These are phyloP conservation scores for Basidiobolus meristosporus DNA, from an alignment of 371 early-diverging fungal species.

Conservation along the genomic window DNA sequence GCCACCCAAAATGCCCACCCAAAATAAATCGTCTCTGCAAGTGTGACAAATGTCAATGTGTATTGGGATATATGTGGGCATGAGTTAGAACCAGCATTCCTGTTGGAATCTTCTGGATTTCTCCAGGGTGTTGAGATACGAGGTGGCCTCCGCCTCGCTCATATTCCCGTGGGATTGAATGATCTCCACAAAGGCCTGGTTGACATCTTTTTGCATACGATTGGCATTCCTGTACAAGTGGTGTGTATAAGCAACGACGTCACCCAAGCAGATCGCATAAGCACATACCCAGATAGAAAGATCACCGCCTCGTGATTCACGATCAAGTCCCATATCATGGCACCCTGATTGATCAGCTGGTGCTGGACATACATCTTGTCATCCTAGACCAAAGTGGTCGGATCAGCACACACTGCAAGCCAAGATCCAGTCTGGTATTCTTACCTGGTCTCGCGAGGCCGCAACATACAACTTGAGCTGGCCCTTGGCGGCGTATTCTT, in stretches of 20 bases:
- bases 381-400: slow-evolving; percentile 10
- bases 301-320: slow-evolving; percentile 26
- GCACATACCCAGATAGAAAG: slow-evolving; percentile 53
- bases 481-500: slow-evolving; percentile 18
- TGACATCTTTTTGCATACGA: slow-evolving; percentile 68
- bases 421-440: neutral
- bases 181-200: slow-evolving; percentile 42
- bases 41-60: too few species aligned
- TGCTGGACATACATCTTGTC: slow-evolving; percentile 50
- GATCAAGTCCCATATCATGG: slow-evolving; percentile 41
- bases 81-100: slow-evolving; percentile 90
- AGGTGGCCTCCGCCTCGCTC: slow-evolving; percentile 30
- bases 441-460: slow-evolving; percentile 54
- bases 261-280: slow-evolving; percentile 9
- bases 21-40: too few species aligned
- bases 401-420: neutral
- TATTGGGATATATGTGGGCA: too few species aligned
- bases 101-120: slow-evolving; percentile 59
- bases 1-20: too few species aligned
- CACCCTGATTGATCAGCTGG: slow-evolving; percentile 28
- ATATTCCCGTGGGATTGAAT: slow-evolving; percentile 30
- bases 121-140: slow-evolving; percentile 32
- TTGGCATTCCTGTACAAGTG: slow-evolving; percentile 34
- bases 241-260: neutral
- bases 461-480: slow-evolving; percentile 43